Evolutionary conservation across 202 grass and related monocot genomes (phyloP).

Genomic region (Schoenoplectus tabernaemontani): DNA sequence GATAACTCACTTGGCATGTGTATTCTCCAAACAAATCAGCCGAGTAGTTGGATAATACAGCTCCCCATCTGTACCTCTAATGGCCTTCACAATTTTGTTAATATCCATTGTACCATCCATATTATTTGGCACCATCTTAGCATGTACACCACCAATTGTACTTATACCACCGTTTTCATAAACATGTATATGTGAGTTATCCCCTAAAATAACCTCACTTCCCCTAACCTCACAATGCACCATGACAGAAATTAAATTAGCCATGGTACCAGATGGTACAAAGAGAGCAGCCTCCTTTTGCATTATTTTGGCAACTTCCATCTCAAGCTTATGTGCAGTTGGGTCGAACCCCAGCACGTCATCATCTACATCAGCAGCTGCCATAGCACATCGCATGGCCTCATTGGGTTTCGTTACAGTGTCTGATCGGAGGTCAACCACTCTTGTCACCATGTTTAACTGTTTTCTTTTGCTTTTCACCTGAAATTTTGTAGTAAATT

Average conservation of each 20-base stretch:
- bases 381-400: conserved; percentile 85
- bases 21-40: conserved; percentile 96
- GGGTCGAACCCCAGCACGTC: conserved; percentile 73
- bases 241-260: conserved; percentile 82
- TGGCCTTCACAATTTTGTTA: conserved; percentile 49
- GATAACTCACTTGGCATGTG: conserved; percentile 74
- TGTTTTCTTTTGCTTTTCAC: neutral
- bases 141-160: conserved; percentile 72
- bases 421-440: conserved; percentile 83
- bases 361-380: conserved; percentile 79
- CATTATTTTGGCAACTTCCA: conserved; percentile 55
- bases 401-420: conserved; percentile 86
- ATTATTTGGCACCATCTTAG: conserved; percentile 63
- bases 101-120: conserved; percentile 79
- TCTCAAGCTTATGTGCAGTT: conserved; percentile 48
- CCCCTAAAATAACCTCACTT: conserved; percentile 86
- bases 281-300: conserved; percentile 86
- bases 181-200: conserved; percentile 77
- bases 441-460: conserved; percentile 48
- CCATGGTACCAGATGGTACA: conserved; percentile 98
- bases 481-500: neutral
- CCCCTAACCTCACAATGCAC: conserved; percentile 72
- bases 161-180: conserved; percentile 93
- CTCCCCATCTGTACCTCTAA: conserved; percentile 34
- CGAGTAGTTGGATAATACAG: conserved; percentile 68